A percentile compares a stretch with the other conserved stretches of the same genome.
Conservation (phyloP, 306 rosid genomes). For the Cucurbita maxima region DNA sequence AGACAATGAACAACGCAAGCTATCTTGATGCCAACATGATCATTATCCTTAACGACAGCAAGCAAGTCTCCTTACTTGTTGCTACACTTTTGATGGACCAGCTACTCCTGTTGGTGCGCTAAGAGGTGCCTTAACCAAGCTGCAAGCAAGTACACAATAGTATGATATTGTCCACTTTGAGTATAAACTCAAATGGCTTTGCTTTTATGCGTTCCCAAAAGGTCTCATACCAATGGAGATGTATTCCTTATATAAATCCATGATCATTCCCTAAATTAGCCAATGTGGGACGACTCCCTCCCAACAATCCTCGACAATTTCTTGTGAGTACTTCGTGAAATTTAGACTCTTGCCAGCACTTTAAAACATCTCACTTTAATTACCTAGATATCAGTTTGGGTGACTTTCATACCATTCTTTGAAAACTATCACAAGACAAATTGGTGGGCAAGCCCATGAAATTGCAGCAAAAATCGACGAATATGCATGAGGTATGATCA, state of each 20-base stretch:
- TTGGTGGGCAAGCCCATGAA: conserved; percentile 48
- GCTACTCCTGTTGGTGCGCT: conserved; percentile 89
- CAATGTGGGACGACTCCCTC: too few species aligned
- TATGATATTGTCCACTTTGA: too few species aligned
- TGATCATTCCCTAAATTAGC: too few species aligned
- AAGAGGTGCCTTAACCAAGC: conserved; percentile 56
- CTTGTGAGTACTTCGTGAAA: too few species aligned
- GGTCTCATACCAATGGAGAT: too few species aligned
- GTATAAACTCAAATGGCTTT: too few species aligned
- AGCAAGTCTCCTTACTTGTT: conserved; percentile 88
- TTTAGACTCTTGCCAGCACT: too few species aligned
- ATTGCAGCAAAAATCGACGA: conserved; percentile 75
- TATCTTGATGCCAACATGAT: conserved; percentile 68
- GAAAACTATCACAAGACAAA: conserved; percentile 45
- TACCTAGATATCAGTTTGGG: too few species aligned
- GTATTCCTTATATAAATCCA: too few species aligned
- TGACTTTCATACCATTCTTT: background rate
- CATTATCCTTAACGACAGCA: conserved; percentile 74
- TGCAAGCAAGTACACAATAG: conserved; percentile 52
- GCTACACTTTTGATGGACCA: conserved; percentile 94
- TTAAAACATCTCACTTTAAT: too few species aligned
- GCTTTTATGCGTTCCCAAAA: too few species aligned
- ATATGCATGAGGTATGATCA: conserved; percentile 55
- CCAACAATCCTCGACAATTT: too few species aligned
- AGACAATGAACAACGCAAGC: conserved; percentile 93